Evolutionary conservation across 345 rosid genomes (phyloP), one percentile per base, ranked within the genome.

Genomic region (Camelina laxa): DNA sequence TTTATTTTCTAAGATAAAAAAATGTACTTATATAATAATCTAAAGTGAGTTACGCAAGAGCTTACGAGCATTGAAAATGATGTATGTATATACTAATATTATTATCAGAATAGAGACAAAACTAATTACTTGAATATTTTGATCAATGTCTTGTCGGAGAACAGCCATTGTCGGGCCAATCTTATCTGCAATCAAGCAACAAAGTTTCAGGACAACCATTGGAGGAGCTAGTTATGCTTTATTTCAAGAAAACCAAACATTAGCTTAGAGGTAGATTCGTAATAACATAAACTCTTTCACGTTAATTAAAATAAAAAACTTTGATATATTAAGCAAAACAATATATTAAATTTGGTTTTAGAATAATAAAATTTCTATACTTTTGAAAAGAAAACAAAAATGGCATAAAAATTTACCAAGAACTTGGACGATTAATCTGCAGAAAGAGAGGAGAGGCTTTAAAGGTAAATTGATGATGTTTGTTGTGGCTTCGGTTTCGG

Each of bases 131-230:
- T 91, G 88, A 53, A 95, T 72, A 75, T 91, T 95, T 74, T 89
- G 92, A 79, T 84, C 69, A 44, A 91, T 80, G 80, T 95, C 99
- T 78, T 88, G 95, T 84, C 99, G 82, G 42, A 95, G 85, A 73
- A 95, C 97, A 42, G 86, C 89, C 99, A 95, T 90, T 62, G 93
- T 91, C 59, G 99, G 99, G 53, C 97, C 99, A 72, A 95, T 87
- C 90, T 89, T 90, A 89, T 95, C 99, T 95, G 86, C 84, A 87
- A 69, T 61, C 51, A 16, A 42, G 19, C 80, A 53, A 79, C 21
- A 57, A 39, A 39, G 48, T 42, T 42, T 42, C 45, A 36, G 19
- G 20, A 66, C 33, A 68, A 15, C 31, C 68, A 76, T 68, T 7
- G 20, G 39, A 15, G 13, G 6, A 13, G n/a, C n/a, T 42, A 42